These are phyloP conservation scores for Uronychia setigera DNA, from an alignment of 73 alveolate genomes.

Conservation along the genomic window DNA sequence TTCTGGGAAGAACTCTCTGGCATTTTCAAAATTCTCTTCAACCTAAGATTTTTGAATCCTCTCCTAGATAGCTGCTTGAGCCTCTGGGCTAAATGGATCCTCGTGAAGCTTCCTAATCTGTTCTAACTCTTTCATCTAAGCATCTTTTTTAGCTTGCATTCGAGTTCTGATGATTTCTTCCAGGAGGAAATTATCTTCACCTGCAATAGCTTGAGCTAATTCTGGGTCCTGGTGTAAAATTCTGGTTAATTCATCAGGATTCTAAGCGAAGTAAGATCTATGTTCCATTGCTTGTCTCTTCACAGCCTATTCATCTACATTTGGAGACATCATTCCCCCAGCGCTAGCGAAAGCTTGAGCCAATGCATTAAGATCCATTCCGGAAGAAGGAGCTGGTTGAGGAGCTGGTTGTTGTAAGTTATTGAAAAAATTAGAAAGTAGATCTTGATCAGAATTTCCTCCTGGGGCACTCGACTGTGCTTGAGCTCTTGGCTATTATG, in stretches of 20 bases:
- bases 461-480: neutral
- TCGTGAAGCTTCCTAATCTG: too few relatives aligned
- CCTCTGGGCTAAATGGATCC: conserved; percentile 82
- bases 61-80: conserved; percentile 81
- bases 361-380: neutral
- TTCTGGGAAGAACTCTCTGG: conserved; percentile 91
- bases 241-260: too few relatives aligned
- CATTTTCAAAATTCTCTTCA: conserved; percentile 82
- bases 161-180: conserved; percentile 8
- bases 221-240: conserved; percentile 54
- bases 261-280: neutral
- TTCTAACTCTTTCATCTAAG: too few relatives aligned
- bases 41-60: conserved; percentile 76
- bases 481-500: neutral
- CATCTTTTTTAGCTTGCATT: neutral
- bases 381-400: neutral
- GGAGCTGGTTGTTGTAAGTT: neutral
- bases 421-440: neutral
- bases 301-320: neutral
- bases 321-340: conserved; percentile 1
- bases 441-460: neutral
- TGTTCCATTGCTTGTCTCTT: neutral
- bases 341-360: conserved; percentile 11
- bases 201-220: conserved; percentile 8
- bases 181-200: conserved; percentile 26